Evolutionary conservation across 805 yeast genomes (phyloP).

Genomic region (Candida orba): DNA sequence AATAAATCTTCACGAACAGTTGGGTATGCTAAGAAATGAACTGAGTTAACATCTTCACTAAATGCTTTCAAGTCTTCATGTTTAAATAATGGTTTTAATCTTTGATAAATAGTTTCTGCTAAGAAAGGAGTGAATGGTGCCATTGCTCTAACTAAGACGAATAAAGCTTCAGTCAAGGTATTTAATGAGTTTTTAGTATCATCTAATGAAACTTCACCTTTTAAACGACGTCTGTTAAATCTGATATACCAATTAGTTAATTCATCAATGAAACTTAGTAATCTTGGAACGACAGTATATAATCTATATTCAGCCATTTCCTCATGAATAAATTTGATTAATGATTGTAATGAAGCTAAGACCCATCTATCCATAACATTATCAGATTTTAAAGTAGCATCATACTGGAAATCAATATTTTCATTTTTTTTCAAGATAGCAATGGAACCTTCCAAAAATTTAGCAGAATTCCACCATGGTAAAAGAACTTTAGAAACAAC

Average conservation of each 20-base stretch:
- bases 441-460: constrained; percentile 92
- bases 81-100: constrained; percentile 56
- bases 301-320: constrained; percentile 90
- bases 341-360: constrained; percentile 90
- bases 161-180: constrained; percentile 83
- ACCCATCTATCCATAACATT: constrained; percentile 99
- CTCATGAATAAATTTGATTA: constrained; percentile 74
- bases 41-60: constrained; percentile 65
- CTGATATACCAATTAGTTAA: constrained; percentile 99
- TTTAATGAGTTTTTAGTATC: constrained; percentile 86
- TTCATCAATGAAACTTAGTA: constrained; percentile 83
- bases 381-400: constrained; percentile 53
- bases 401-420: constrained; percentile 63
- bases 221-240: constrained; percentile 94
- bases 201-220: constrained; percentile 83
- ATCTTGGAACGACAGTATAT: constrained; percentile 92
- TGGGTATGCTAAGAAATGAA: constrained; percentile 93
- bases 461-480: constrained; percentile 99
- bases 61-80: constrained; percentile 46
- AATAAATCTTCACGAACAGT: constrained; percentile 69
- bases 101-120: constrained; percentile 82
- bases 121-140: constrained; percentile 98
- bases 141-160: constrained; percentile 89
- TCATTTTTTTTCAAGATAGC: constrained; percentile 74
- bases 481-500: constrained; percentile 90